Conservation (phyloP, 2,329 filamentous ascomycete genomes). For the Drechslerella stenobrocha region DNA sequence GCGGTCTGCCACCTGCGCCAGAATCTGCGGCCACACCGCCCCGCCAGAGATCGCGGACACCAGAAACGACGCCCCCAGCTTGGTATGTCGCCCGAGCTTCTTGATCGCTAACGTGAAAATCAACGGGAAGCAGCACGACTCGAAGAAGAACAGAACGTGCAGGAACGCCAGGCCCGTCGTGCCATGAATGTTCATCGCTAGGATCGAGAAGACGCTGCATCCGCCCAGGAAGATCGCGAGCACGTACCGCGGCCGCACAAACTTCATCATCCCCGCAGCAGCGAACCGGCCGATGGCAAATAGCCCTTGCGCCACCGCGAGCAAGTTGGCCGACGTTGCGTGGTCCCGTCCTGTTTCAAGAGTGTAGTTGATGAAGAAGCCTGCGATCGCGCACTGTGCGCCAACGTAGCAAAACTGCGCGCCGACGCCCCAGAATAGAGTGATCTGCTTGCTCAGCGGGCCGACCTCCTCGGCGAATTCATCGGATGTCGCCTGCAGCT, state of each 20-base stretch:
- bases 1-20: slow-evolving; percentile 60
- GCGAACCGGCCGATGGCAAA: slow-evolving; percentile 66
- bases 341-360: slow-evolving; percentile 56
- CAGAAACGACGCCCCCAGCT: slow-evolving; percentile 62
- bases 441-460: slow-evolving; percentile 64
- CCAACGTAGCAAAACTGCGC: slow-evolving; percentile 69
- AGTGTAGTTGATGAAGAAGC: slow-evolving; percentile 63
- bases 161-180: slow-evolving; percentile 63
- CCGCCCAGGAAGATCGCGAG: slow-evolving; percentile 61
- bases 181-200: slow-evolving; percentile 61
- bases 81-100: slow-evolving; percentile 63
- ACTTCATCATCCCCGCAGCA: slow-evolving; percentile 63
- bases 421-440: slow-evolving; percentile 65
- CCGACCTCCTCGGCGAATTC: slow-evolving; percentile 54
- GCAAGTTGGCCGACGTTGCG: slow-evolving; percentile 59
- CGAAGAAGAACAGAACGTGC: slow-evolving; percentile 63
- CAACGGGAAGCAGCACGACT: slow-evolving; percentile 64
- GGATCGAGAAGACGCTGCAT: slow-evolving; percentile 63
- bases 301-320: slow-evolving; percentile 64
- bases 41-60: slow-evolving; percentile 63
- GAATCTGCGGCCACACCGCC: slow-evolving; percentile 62
- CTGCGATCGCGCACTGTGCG: slow-evolving; percentile 59
- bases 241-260: slow-evolving; percentile 63
- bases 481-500: slow-evolving; percentile 59
- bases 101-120: slow-evolving; percentile 65